Evolutionary conservation across 208 protist species (phyloP).

Genomic region (Wallacemonas sp.): DNA sequence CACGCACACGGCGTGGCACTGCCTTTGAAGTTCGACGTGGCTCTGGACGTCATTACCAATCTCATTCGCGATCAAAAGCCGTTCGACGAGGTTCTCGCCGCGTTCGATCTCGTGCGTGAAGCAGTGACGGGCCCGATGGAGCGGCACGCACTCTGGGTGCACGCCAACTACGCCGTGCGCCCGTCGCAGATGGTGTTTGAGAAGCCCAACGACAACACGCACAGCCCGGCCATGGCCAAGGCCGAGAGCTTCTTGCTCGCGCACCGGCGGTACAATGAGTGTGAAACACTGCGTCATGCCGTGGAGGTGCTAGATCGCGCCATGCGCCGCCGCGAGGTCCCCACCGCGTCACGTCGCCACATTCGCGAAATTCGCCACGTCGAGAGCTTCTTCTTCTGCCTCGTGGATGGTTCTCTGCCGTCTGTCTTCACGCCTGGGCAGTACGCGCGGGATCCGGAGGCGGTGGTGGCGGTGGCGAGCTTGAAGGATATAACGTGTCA

Average conservation of each 20-base stretch:
- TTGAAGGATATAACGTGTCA: slow-evolving; percentile 78
- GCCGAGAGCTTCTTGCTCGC: slow-evolving; percentile 44
- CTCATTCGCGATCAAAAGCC: slow-evolving; percentile 66
- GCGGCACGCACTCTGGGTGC: slow-evolving; percentile 83
- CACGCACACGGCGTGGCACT: slow-evolving; percentile 52
- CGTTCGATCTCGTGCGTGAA: slow-evolving; percentile 81
- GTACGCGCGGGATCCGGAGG: slow-evolving; percentile 78
- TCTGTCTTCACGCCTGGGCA: slow-evolving; percentile 54
- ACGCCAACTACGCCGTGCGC: slow-evolving; percentile 74
- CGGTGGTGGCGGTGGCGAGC: slow-evolving; percentile 56
- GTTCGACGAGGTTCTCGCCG: slow-evolving; percentile 77
- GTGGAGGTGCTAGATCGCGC: slow-evolving; percentile 72
- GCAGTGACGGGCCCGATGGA: slow-evolving; percentile 72
- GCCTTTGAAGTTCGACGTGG: slow-evolving; percentile 50
- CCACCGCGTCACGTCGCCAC: slow-evolving; percentile 20
- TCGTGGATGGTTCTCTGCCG: slow-evolving; percentile 79
- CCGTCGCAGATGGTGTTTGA: slow-evolving; percentile 82
- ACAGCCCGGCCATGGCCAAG: slow-evolving; percentile 65
- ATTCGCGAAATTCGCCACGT: slow-evolving; percentile 67
- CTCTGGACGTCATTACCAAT: slow-evolving; percentile 54
- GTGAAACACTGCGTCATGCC: slow-evolving; percentile 53
- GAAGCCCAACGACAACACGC: slow-evolving; percentile 67
- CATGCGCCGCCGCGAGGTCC: slow-evolving; percentile 61
- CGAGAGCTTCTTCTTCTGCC: slow-evolving; percentile 82
- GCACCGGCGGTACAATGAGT: slow-evolving; percentile 66